A percentile compares a stretch with the other conserved stretches of the same genome.
phyloP scores from a whole-genome alignment of 495 filamentous ascomycete species.

The Clohesyomyces aquaticus region DNA sequence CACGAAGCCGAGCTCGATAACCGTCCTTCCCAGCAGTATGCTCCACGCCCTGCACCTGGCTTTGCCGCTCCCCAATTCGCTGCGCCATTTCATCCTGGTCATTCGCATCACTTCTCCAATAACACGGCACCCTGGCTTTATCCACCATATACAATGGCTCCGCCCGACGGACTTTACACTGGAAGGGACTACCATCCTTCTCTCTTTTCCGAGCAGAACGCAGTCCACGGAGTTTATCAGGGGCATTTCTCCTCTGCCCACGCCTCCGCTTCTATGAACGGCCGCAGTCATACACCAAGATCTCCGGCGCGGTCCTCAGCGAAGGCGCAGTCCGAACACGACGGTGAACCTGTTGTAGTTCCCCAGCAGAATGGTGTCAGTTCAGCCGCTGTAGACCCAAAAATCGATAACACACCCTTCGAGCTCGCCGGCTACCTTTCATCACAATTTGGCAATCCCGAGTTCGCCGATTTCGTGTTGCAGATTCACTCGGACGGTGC shows the following conservation, averaged over 20 bases:
- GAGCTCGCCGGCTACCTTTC: constrained; percentile 39
- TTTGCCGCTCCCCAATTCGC: constrained; percentile 32
- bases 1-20: constrained; percentile 26
- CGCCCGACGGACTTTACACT: constrained; percentile 12
- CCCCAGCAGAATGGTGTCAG: constrained; percentile 12
- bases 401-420: constrained; percentile 5
- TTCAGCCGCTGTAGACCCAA: constrained; percentile 1
- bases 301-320: constrained; percentile 31
- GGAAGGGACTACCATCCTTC: constrained; percentile 17
- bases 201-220: not conserved
- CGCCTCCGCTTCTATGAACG: constrained; percentile 8
- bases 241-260: constrained; percentile 11
- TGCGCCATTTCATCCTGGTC: constrained; percentile 37
- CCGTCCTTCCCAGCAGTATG: not conserved
- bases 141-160: constrained; percentile 25
- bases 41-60: constrained; percentile 28
- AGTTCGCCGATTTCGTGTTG: constrained; percentile 45
- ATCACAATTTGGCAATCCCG: constrained; percentile 40
- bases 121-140: constrained; percentile 30
- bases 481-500: constrained; percentile 27
- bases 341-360: not conserved
- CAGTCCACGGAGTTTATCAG: constrained; percentile 18
- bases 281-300: not conserved
- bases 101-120: constrained; percentile 43
- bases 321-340: constrained; percentile 13